phyloP scores from a whole-genome alignment of 208 protist species.

The Herpetomonas samuelpessoai region DNA sequence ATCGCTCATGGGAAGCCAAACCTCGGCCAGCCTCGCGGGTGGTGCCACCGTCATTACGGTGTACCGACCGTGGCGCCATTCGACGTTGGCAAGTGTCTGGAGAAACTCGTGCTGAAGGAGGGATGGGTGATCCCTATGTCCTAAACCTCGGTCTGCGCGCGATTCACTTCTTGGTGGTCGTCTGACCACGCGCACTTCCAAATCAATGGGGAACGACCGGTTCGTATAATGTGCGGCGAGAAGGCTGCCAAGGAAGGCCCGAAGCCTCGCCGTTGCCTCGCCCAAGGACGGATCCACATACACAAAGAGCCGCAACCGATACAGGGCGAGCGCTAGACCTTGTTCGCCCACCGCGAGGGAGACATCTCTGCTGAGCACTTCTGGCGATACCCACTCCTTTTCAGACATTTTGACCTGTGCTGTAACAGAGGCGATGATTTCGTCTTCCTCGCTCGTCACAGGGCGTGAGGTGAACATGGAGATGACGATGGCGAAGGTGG shows the following conservation, averaged over 20 bases:
- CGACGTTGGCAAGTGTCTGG: neutral
- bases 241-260: slow-evolving; percentile 21
- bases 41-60: slow-evolving; percentile 25
- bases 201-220: slow-evolving; percentile 26
- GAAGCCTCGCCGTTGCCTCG: slow-evolving; percentile 5
- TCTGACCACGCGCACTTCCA: slow-evolving; percentile 32
- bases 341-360: neutral
- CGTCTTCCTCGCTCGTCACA: slow-evolving; percentile 25
- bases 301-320: slow-evolving; percentile 27
- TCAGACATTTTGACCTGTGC: neutral
- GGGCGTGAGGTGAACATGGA: slow-evolving; percentile 21
- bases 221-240: slow-evolving; percentile 24
- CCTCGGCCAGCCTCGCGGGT: slow-evolving; percentile 21
- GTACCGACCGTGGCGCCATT: slow-evolving; percentile 4
- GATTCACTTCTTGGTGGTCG: too few species aligned
- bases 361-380: slow-evolving; percentile 5
- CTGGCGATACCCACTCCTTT: slow-evolving; percentile 27
- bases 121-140: neutral
- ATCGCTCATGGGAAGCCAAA: slow-evolving; percentile 53
- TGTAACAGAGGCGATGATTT: slow-evolving; percentile 13
- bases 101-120: neutral
- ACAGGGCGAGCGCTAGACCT: slow-evolving; percentile 12
- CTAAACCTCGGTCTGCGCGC: too few species aligned
- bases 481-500: slow-evolving; percentile 10
- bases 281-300: slow-evolving; percentile 1